Percentiles rank a stretch among this genome's conserved stretches.
Evolutionary conservation across 176 grass and related monocot genomes (phyloP).

Genomic region (maize (Zea mays)): DNA sequence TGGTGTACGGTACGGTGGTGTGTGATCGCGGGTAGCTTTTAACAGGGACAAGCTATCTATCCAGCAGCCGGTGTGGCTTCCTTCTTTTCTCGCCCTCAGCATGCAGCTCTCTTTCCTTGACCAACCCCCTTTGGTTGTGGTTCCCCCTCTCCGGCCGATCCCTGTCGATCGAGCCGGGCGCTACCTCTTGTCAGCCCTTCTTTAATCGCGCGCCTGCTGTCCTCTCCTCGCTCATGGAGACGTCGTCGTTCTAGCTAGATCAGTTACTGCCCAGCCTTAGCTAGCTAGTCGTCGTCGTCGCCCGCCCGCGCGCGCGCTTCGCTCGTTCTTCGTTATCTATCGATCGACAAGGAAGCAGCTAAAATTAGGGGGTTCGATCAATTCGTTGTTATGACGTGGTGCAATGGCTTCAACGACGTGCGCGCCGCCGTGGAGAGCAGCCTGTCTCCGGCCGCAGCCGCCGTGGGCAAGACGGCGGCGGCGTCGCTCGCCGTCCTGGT

Average conservation of each 20-base stretch:
- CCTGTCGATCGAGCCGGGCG: neutral
- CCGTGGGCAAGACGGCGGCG: conserved; percentile 42
- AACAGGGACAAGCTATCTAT: conserved; percentile 60
- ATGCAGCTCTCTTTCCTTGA: conserved; percentile 31
- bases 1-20: conserved; percentile 6
- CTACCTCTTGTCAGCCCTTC: no score
- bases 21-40: conserved; percentile 54
- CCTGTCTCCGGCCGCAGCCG: conserved; percentile 35
- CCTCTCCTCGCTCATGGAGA: no score
- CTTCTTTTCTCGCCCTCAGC: conserved; percentile 29
- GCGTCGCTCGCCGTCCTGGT: conserved; percentile 52
- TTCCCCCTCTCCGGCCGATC: conserved; percentile 1
- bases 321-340: neutral
- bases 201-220: no score
- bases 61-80: conserved; percentile 16
- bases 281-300: no score
- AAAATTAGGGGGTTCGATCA: neutral
- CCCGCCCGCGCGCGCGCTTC: neutral
- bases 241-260: no score
- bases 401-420: conserved; percentile 60
- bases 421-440: conserved; percentile 46
- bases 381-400: conserved; percentile 52
- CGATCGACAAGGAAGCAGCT: neutral
- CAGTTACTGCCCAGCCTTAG: no score
- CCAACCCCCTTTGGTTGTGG: conserved; percentile 29